Percentiles rank a stretch among this genome's conserved stretches.
phyloP scores from a whole-genome alignment of 1,139 yeast genomes.

The Meyerozyma smithsonii region DNA sequence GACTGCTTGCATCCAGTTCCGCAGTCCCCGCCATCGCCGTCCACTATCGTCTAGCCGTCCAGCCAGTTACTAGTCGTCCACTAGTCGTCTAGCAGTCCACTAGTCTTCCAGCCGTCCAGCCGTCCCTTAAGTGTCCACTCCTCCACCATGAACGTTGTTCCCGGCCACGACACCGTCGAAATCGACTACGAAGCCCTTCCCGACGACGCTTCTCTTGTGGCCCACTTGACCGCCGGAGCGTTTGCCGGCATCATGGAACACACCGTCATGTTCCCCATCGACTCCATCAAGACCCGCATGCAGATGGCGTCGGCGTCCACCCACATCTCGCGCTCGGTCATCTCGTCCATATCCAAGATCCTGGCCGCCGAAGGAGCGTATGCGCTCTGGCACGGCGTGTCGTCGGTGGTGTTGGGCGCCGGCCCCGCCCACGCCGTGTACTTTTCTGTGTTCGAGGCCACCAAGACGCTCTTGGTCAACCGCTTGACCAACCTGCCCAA shows the following conservation, averaged over 20 bases:
- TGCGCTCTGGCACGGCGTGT: constrained; percentile 92
- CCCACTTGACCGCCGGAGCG: constrained; percentile 89
- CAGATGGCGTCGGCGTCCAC: constrained; percentile 54
- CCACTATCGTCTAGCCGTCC: neutral
- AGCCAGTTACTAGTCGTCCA: neutral
- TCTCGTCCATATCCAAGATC: constrained; percentile 66
- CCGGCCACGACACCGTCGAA: constrained; percentile 33
- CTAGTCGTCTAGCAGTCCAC: neutral
- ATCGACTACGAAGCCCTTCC: constrained; percentile 92
- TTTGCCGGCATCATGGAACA: constrained; percentile 99
- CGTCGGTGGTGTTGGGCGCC: constrained; percentile 93
- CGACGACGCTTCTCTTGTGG: constrained; percentile 73
- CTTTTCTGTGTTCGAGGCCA: constrained; percentile 89
- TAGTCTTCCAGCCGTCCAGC: neutral
- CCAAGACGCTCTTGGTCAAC: constrained; percentile 58
- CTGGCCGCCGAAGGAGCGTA: constrained; percentile 86
- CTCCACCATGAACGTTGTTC: constrained; percentile 1
- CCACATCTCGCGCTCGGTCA: constrained; percentile 36
- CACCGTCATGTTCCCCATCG: constrained; percentile 94
- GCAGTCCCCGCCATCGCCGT: too few relatives aligned
- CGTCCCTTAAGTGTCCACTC: neutral
- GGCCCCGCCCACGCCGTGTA: constrained; percentile 99
- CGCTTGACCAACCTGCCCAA: constrained; percentile 28
- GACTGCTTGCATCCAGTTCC: too few relatives aligned
- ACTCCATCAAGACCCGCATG: constrained; percentile 93